Evolutionary conservation across 805 yeast genomes (phyloP).

Genomic region (Dipodascopsis tothii): DNA sequence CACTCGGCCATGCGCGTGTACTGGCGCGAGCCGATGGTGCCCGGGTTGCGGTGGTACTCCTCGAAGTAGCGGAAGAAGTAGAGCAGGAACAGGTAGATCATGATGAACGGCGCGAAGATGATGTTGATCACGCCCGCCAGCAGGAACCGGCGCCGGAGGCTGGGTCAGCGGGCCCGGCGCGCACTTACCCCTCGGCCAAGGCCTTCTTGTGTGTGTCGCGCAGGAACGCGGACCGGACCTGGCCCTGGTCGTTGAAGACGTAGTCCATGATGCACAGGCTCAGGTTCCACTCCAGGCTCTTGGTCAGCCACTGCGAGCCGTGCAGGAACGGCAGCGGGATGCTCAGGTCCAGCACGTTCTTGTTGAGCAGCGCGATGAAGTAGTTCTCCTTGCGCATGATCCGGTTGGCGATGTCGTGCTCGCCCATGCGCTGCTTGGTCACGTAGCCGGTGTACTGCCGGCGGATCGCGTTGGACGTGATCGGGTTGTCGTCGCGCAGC

Average conservation of each 20-base stretch:
- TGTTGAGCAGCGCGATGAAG: conserved; percentile 80
- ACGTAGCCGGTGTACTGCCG: conserved; percentile 29
- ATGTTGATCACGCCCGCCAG: conserved; percentile 83
- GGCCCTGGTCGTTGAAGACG: conserved; percentile 77
- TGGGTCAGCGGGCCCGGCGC: conserved; percentile 28
- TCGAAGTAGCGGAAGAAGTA: conserved; percentile 88
- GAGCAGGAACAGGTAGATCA: conserved; percentile 69
- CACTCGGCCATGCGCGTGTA: conserved; percentile 93
- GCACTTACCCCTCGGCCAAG: conserved; percentile 39
- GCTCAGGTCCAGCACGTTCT: conserved; percentile 60
- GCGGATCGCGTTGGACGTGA: conserved; percentile 37
- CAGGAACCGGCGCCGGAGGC: conserved; percentile 69
- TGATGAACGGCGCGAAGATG: conserved; percentile 76
- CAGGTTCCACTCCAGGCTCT: conserved; percentile 90
- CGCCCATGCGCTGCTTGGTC: conserved; percentile 70
- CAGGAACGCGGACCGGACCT: conserved; percentile 60
- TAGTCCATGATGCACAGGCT: conserved; percentile 81
- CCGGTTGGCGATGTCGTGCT: conserved; percentile 90
- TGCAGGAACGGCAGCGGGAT: conserved; percentile 46
- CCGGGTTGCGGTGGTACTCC: conserved; percentile 83
- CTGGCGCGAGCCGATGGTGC: conserved; percentile 71
- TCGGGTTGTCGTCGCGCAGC: conserved; percentile 72
- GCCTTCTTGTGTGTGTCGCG: conserved; percentile 62
- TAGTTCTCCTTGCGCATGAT: conserved; percentile 94
- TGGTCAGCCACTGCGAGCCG: conserved; percentile 49